Evolutionary conservation across 441 rosid genomes (phyloP), one percentile per base, ranked within the genome.

Genomic region (Gossypium laxum): DNA sequence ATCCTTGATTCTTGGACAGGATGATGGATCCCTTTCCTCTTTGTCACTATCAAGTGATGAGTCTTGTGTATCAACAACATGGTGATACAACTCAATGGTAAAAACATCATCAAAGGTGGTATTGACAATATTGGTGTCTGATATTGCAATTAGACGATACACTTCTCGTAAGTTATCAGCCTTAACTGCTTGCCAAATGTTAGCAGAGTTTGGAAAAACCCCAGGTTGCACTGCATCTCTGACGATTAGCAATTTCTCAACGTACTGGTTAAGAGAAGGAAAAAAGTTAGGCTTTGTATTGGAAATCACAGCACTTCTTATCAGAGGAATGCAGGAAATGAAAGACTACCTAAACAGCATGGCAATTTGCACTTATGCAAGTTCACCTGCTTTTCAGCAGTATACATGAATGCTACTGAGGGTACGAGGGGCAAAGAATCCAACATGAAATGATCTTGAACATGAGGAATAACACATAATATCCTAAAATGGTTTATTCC

Each of bases 121-220:
- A 80, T 87, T 88, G 69, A 88, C 55, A 21, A 91, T 79, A 75
- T 76, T 86, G 57, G 18, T 66, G 58, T 87, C 86, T 26, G 86
- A 78, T 41, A 80, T 78, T 76, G 85, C 98, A 72, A 89, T 81
- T 30, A 82, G 85, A 34, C 85, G 86, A 74, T 93, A 93, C 28
- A 88, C 90, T 83, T 89, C 97, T 73, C 72, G 85, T 79, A 93
- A 76, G 79, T 93, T 83, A 45, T 77, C 77, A 67, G 73, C 75
- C 88, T 84, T 81, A 54, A 93, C 96, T 50, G 97, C 96, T 81
- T 86, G 80, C 97, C 97, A 89, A 71, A 91, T 82, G 28, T 75
- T 74, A 74, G 74, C 75, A 19, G 77, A 51, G 32, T 77, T 72
- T 52, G 83, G 74, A 48, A 65, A 69, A 45, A 34, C 67, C 3